Conservation (phyloP, 768 basidiomycete genomes). For the Gymnopilus dilepis region DNA sequence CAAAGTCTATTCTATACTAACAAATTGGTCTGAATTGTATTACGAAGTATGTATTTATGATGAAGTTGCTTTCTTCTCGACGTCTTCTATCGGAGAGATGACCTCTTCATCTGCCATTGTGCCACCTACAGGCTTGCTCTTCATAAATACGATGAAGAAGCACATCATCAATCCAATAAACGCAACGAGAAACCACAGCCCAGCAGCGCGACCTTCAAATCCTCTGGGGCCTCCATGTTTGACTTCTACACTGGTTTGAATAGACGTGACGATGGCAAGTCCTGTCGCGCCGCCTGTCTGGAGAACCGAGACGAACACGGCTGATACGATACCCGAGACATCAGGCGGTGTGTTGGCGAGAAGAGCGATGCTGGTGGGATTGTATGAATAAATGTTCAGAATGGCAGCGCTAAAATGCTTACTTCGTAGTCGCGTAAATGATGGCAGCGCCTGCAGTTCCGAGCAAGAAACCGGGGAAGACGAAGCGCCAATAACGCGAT, state of each 20-base stretch:
- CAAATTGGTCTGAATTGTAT: too few species aligned
- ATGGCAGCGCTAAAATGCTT: slow-evolving; percentile 23
- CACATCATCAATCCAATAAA: slow-evolving; percentile 25
- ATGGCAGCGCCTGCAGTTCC: slow-evolving; percentile 53
- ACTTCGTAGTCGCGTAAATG: slow-evolving; percentile 54
- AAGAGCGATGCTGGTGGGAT: slow-evolving; percentile 49
- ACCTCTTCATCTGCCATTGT: not conserved
- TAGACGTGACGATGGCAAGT: slow-evolving; percentile 52
- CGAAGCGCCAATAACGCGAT: slow-evolving; percentile 49
- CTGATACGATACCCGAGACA: slow-evolving; percentile 59
- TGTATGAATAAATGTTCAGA: not conserved
- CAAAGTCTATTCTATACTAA: not conserved
- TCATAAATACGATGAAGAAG: slow-evolving; percentile 20
- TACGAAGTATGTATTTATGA: too few species aligned
- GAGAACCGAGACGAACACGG: slow-evolving; percentile 59
- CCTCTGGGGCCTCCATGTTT: slow-evolving; percentile 33
- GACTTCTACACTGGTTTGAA: slow-evolving; percentile 49
- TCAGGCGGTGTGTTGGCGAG: slow-evolving; percentile 51
- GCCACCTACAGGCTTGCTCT: not conserved
- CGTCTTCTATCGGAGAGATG: not conserved
- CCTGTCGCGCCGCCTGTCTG: slow-evolving; percentile 59
- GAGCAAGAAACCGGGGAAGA: slow-evolving; percentile 55
- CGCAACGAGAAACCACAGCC: slow-evolving; percentile 50
- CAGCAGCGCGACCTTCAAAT: slow-evolving; percentile 48
- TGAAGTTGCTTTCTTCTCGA: not conserved